Conservation (phyloP, 768 basidiomycete species). For the Daedaleopsis nitida region DNA sequence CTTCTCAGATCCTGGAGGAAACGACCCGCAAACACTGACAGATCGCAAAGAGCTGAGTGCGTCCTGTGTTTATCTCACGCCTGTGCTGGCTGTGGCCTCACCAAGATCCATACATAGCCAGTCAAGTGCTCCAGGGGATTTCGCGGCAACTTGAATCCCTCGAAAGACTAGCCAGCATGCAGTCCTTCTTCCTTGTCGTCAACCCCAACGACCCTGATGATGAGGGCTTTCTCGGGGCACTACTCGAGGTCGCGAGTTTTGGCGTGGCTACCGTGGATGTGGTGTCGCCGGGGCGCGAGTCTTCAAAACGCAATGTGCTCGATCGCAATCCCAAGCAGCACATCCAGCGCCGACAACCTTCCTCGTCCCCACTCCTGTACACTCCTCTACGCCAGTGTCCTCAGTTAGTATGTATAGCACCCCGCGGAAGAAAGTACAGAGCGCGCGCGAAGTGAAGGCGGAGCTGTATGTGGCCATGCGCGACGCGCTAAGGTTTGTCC, state of each 20-base stretch:
- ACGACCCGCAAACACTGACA: not conserved
- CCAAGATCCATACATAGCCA: slow-evolving; percentile 37
- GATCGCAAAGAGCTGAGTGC: slow-evolving; percentile 16
- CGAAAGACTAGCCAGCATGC: slow-evolving; percentile 48
- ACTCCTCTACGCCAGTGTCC: not conserved
- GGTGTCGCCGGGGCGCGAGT: slow-evolving; percentile 57
- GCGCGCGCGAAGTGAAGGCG: slow-evolving; percentile 43
- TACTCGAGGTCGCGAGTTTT: slow-evolving; percentile 61
- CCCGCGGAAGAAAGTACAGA: slow-evolving; percentile 19
- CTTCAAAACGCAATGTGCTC: slow-evolving; percentile 52
- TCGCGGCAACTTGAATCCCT: slow-evolving; percentile 60
- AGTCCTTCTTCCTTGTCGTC: slow-evolving; percentile 65
- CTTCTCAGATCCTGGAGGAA: slow-evolving; percentile 33
- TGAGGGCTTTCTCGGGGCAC: slow-evolving; percentile 68
- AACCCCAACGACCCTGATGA: slow-evolving; percentile 50
- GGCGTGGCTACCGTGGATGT: slow-evolving; percentile 60
- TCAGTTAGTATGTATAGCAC: not conserved
- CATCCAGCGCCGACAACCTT: not conserved
- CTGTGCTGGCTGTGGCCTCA: not conserved
- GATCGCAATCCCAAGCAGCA: slow-evolving; percentile 7
- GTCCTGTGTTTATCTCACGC: not conserved
- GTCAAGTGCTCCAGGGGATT: slow-evolving; percentile 46
- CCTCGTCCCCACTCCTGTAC: not conserved
- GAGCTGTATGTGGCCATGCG: slow-evolving; percentile 60
- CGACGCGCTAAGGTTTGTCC: slow-evolving; percentile 52